These are phyloP conservation scores for Oleoguttula mirabilis DNA, from an alignment of 495 filamentous ascomycete genomes.

Conservation along the genomic window DNA sequence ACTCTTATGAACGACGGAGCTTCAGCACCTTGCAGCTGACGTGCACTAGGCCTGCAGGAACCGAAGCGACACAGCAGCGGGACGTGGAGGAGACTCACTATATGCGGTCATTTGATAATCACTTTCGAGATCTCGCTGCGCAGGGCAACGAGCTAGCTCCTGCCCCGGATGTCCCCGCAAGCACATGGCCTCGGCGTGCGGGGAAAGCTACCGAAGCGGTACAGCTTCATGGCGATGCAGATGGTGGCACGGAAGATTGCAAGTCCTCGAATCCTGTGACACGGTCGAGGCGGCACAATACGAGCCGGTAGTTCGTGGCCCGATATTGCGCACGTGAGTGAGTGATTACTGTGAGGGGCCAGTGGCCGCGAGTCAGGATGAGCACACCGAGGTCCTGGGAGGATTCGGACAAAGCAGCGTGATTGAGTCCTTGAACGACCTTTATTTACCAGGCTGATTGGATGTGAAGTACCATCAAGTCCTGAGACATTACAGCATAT, in stretches of 20 bases:
- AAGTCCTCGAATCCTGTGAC: background rate
- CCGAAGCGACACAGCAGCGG: background rate
- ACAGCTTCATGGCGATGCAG: background rate
- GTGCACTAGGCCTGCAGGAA: constrained; percentile 6
- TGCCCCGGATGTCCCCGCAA: background rate
- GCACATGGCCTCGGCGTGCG: background rate
- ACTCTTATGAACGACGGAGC: background rate
- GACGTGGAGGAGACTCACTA: no score
- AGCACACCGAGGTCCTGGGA: no score
- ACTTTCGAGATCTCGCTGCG: constrained; percentile 2
- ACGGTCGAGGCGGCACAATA: background rate
- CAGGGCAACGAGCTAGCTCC: constrained; percentile 1
- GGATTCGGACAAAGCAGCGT: no score
- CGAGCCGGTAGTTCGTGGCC: no score
- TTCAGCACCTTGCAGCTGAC: background rate
- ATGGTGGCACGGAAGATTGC: background rate
- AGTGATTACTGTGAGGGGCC: no score
- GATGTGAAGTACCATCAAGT: no score
- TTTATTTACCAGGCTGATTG: no score
- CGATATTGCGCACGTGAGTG: no score
- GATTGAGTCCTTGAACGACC: no score
- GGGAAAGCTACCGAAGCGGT: background rate
- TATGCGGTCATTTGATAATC: background rate
- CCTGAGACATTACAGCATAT: no score
- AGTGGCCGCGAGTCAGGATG: no score